These are phyloP conservation scores for Sporormia fimetaria DNA, from an alignment of 495 filamentous ascomycete species.

Conservation along the genomic window DNA sequence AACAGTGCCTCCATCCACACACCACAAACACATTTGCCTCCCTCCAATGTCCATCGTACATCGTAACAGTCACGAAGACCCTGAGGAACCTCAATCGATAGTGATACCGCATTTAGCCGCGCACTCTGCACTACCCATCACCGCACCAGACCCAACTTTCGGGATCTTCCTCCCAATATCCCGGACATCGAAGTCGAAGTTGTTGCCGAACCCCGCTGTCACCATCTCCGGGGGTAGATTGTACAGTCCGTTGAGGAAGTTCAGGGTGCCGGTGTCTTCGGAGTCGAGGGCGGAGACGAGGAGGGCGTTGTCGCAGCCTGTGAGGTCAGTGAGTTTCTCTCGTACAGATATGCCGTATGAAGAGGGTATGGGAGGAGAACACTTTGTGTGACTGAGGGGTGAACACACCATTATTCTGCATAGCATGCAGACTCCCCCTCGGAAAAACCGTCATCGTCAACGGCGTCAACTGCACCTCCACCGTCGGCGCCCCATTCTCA, in stretches of 20 bases:
- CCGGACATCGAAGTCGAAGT: conserved; percentile 10
- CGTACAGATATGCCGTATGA: background rate
- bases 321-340: background rate
- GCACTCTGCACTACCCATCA: conserved; percentile 29
- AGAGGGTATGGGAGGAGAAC: background rate
- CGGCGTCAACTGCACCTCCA: conserved; percentile 30
- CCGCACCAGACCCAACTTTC: conserved; percentile 28
- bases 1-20: too few relatives aligned
- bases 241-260: conserved; percentile 30
- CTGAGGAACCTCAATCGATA: too few relatives aligned
- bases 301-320: conserved; percentile 32
- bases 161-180: conserved; percentile 19
- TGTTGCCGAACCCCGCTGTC: conserved; percentile 27
- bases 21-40: too few relatives aligned
- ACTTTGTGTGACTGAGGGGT: background rate
- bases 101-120: conserved; percentile 16
- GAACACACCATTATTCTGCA: conserved; percentile 38
- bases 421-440: conserved; percentile 38
- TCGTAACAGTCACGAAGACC: too few relatives aligned
- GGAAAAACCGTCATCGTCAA: conserved; percentile 43
- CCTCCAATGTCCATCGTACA: too few relatives aligned
- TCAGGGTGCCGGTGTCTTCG: conserved; percentile 32
- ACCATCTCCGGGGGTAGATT: conserved; percentile 28
- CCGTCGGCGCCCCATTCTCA: conserved; percentile 33
- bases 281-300: conserved; percentile 31